phyloP scores from a whole-genome alignment of 2,329 filamentous ascomycete genomes.

The Colletotrichum spinosum region DNA sequence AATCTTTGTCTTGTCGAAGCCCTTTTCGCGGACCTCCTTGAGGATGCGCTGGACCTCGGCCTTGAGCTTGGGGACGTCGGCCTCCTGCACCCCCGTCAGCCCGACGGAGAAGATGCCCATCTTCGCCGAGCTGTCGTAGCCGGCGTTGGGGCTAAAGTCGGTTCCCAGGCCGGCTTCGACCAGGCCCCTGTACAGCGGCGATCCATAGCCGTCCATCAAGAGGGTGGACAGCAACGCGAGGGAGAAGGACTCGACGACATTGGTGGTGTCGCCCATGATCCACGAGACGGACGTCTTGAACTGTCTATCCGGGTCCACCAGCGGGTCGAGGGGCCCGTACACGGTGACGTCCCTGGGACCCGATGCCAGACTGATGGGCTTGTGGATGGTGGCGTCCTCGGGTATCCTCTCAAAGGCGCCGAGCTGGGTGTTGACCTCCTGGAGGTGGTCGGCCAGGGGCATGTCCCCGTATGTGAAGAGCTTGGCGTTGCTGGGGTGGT shows the following conservation, averaged over 20 bases:
- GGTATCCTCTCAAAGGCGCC: constrained; percentile 77
- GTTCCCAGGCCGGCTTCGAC: constrained; percentile 92
- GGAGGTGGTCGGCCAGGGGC: constrained; percentile 83
- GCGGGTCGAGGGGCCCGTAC: constrained; percentile 84
- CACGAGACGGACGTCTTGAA: constrained; percentile 95
- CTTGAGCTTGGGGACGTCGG: constrained; percentile 82
- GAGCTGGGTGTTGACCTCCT: constrained; percentile 81
- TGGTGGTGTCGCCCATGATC: constrained; percentile 84
- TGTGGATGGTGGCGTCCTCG: constrained; percentile 79
- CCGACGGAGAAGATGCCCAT: constrained; percentile 90
- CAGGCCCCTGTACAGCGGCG: constrained; percentile 88
- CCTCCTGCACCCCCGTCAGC: constrained; percentile 86
- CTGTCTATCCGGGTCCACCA: constrained; percentile 88
- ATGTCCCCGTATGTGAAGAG: constrained; percentile 96
- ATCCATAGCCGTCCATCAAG: constrained; percentile 93
- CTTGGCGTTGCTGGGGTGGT: constrained; percentile 97
- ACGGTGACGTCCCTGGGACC: constrained; percentile 79
- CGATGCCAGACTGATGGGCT: constrained; percentile 76
- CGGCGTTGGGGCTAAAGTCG: constrained; percentile 94
- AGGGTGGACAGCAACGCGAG: constrained; percentile 84
- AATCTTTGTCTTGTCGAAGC: constrained; percentile 91
- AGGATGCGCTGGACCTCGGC: constrained; percentile 79
- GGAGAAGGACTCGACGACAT: constrained; percentile 90
- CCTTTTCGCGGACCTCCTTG: constrained; percentile 75
- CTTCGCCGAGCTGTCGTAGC: constrained; percentile 84